Evolutionary conservation across 345 rosid species (phyloP), one percentile per base, ranked within the genome.

Genomic region (Euclidium syriacum): DNA sequence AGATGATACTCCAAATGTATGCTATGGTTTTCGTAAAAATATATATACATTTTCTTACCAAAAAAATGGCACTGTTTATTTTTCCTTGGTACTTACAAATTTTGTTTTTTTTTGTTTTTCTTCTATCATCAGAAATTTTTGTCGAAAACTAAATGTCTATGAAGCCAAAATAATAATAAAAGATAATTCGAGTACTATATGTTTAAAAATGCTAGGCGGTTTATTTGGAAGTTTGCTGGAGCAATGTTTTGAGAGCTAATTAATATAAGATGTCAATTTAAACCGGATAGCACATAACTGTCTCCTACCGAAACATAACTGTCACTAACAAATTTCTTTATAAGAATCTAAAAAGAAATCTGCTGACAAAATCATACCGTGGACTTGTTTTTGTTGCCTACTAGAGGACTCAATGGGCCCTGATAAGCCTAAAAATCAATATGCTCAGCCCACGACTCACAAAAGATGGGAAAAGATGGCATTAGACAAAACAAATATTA

Each of bases 191-290:
- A 35, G 14, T 35, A 35, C 1, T 7, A 7, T 35, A 32, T 32
- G 10, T 32, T 14, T 24, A 25, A 8, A 26, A 10, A 25, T 25
- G n/a, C 7, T 49, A 38, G 39, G 26, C 49, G 58, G 40, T 63
- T 20, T 38, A 18, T 20, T 63, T 50, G 58, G 68, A 64, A 39
- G 59, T 52, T 40, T 51, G 22, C 40, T 22, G 58, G 14, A 52
- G 18, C 61, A 7, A 29, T 40, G 42, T 10, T 29, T 18, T 64
- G 17, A 20, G 61, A 64, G 42, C 46, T 55, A 32, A 16, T n/a
- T n/a, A n/a, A 33, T 20, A 10, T 32, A 35, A 50, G 50, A 32
- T 51, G 6, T 29, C 19, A 27, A n/a, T 1, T 63, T 6, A 62
- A 39, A 51, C 27, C 20, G 26, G 3, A 52, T 27, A 52, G 12